A percentile compares a stretch with the other conserved stretches of the same genome.
Evolutionary conservation across 805 yeast genomes (phyloP).

Genomic region (Scheffersomyces ergatensis): DNA sequence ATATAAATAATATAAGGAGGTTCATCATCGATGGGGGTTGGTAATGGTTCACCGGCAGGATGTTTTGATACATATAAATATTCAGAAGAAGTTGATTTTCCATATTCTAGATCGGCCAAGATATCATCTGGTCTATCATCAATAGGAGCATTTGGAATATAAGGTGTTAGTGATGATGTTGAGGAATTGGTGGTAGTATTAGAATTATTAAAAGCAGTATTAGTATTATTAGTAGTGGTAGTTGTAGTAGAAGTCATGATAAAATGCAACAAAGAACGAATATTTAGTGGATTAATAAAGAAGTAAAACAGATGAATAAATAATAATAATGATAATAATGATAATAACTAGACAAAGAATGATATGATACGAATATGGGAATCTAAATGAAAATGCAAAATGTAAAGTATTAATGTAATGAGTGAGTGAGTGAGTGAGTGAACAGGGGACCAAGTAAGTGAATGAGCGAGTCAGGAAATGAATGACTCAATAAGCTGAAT

Average conservation of each 20-base stretch:
- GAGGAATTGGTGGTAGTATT: no score
- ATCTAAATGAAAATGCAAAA: no score
- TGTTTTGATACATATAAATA: slow-evolving; percentile 62
- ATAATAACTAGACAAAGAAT: no score
- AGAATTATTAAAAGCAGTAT: no score
- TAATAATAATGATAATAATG: no score
- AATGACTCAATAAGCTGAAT: neutral
- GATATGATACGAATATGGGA: neutral
- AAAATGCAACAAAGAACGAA: no score
- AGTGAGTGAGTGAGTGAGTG: neutral
- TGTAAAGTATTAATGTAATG: no score
- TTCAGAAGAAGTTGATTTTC: slow-evolving; percentile 62
- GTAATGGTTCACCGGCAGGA: slow-evolving; percentile 55
- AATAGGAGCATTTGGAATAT: slow-evolving; percentile 38
- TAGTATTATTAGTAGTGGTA: no score
- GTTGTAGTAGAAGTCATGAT: no score
- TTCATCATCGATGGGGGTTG: slow-evolving; percentile 70
- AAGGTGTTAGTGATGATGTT: neutral
- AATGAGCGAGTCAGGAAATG: neutral
- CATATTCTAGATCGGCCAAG: slow-evolving; percentile 64
- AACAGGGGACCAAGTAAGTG: neutral
- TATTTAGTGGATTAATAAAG: no score
- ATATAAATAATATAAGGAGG: slow-evolving; percentile 81
- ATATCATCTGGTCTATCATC: slow-evolving; percentile 31
- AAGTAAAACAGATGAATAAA: no score